These are phyloP conservation scores for Sporisorium scitamineum DNA, from an alignment of 1,284 basidiomycete genomes.

Conservation along the genomic window DNA sequence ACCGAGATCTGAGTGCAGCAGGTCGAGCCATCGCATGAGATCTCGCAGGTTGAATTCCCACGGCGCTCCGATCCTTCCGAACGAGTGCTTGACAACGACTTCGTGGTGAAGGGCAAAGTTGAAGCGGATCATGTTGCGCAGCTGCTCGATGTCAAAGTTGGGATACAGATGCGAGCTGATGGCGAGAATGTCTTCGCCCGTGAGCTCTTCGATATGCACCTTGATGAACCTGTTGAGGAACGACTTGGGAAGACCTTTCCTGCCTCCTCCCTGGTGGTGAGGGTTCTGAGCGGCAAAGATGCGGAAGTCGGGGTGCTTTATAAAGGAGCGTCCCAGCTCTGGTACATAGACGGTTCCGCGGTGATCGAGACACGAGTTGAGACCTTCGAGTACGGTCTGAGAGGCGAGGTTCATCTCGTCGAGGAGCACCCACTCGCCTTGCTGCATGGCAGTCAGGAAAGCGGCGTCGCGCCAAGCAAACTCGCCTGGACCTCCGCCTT, in stretches of 20 bases:
- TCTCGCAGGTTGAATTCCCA: constrained; percentile 99
- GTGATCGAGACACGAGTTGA: constrained; percentile 97
- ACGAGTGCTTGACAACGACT: constrained; percentile 77
- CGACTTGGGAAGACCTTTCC: constrained; percentile 96
- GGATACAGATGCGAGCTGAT: constrained; percentile 85
- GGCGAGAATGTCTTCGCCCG: constrained; percentile 80
- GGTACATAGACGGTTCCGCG: constrained; percentile 95
- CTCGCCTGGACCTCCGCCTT: constrained; percentile 89
- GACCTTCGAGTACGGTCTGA: constrained; percentile 89
- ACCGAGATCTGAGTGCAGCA: constrained; percentile 72
- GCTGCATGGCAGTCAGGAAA: constrained; percentile 86
- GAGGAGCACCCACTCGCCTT: constrained; percentile 86
- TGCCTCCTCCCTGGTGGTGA: constrained; percentile 92
- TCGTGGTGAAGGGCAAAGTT: constrained; percentile 79
- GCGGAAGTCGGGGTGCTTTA: constrained; percentile 88
- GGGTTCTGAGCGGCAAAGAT: constrained; percentile 99
- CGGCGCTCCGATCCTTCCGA: constrained; percentile 86
- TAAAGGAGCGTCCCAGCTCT: constrained; percentile 90
- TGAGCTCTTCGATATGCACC: constrained; percentile 91
- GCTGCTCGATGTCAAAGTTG: constrained; percentile 71
- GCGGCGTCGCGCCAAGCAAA: constrained; percentile 98
- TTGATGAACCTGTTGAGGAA: constrained; percentile 98
- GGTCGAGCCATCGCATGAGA: constrained; percentile 84
- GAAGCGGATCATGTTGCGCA: constrained; percentile 86
- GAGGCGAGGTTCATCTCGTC: constrained; percentile 99